Evolutionary conservation across 2,329 filamentous ascomycete species (phyloP), one percentile per base, ranked within the genome.

Genomic region (Hypoxylon sp.): DNA sequence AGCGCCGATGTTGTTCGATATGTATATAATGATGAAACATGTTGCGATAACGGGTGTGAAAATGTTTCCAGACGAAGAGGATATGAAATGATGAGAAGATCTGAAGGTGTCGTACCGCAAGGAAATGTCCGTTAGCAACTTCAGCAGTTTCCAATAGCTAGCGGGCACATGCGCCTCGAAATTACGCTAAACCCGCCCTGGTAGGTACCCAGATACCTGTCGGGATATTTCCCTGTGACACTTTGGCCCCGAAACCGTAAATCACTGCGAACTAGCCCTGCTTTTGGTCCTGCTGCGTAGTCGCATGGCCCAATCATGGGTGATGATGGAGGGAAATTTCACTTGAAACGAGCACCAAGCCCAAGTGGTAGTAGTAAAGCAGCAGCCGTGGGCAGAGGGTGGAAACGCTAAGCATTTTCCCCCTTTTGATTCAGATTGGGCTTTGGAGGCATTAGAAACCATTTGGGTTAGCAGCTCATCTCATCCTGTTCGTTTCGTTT

Each of bases 181-280:
- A 37, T 37, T 19, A 28, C 43, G 19, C 52, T 48, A 54, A 41
- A 26, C 41, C 19, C 7, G 10, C 17, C 34, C 32, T 28, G 26
- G 39, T 46, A 55, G 28, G 41, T 24, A 34, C 37, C 13, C 37
- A 24, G 6, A 13, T 20, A 44, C 61, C 30, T 37, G 28, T 65
- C 65, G 65, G 65, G 65, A 67, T 65, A 62, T 67, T 67, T 62
- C 11, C 37, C 47, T 64, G 64, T 64, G 51, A 51, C 51, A 67
- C 60, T 57, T 57, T 56, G 10, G 37, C 37, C 46, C 61, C 61
- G 55, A 61, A 58, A 64, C 55, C 52, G 46, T n/a, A n/a, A n/a
- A n/a, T n/a, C n/a, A 46, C 41, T 54, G 20, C 48, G 46, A 61
- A 61, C 54, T 67, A 67, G 55, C 47, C 64, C 41, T 62, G 55